phyloP scores from a whole-genome alignment of 345 rosid genomes.

The Dimocarpus longan region DNA sequence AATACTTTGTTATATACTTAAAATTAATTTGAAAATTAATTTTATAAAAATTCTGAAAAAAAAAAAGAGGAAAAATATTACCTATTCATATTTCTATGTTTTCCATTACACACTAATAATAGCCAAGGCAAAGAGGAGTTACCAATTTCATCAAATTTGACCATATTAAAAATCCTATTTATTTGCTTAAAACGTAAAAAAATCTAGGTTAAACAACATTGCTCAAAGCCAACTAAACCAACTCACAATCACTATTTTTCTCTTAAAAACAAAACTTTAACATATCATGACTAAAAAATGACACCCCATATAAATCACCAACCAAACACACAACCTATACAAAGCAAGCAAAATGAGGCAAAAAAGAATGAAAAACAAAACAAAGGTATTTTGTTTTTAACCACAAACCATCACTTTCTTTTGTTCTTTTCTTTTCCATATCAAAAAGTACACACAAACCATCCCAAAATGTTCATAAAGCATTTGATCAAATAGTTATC shows the following conservation, averaged over 20 bases:
- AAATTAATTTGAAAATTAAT: too few species aligned
- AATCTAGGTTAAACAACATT: neutral
- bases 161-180: neutral
- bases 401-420: too few species aligned
- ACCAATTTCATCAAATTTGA: neutral
- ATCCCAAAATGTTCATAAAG: too few species aligned
- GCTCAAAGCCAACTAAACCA: conserved; percentile 10
- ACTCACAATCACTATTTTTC: neutral
- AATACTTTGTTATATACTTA: too few species aligned
- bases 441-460: too few species aligned
- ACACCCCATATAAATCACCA: neutral
- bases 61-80: neutral
- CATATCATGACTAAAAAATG: neutral
- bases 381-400: neutral
- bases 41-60: too few species aligned
- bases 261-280: neutral
- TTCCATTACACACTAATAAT: neutral
- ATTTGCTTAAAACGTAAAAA: neutral
- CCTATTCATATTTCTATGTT: neutral
- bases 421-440: too few species aligned
- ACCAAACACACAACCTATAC: neutral
- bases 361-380: neutral
- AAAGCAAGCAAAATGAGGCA: too few species aligned
- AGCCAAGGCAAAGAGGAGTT: neutral
- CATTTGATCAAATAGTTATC: too few species aligned